Conservation (phyloP, 192 early-diverging fungal genomes). For the Podila epigama region DNA sequence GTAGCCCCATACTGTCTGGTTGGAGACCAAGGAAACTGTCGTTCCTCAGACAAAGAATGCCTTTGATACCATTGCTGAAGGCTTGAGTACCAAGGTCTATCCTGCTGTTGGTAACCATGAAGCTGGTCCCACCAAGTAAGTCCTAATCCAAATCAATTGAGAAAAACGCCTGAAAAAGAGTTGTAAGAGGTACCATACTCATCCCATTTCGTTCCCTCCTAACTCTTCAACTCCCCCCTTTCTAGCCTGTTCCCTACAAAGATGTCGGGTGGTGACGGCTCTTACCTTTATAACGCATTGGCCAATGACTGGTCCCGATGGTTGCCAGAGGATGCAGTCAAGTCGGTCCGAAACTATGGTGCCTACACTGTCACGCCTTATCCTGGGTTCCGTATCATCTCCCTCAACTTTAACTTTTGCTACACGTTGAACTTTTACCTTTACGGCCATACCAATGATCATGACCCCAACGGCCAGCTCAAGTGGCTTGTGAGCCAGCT, state of each 20-base stretch:
- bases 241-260: constrained; percentile 15
- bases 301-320: constrained; percentile 53
- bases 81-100: constrained; percentile 16
- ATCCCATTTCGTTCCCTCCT: too few species aligned
- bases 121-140: constrained; percentile 54
- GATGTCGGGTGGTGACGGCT: constrained; percentile 20
- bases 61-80: neutral
- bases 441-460: constrained; percentile 37
- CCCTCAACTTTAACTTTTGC: constrained; percentile 66
- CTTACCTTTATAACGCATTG: constrained; percentile 55
- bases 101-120: constrained; percentile 63
- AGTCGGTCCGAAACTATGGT: constrained; percentile 43
- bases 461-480: constrained; percentile 56
- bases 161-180: too few species aligned
- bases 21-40: constrained; percentile 5
- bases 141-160: too few species aligned
- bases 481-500: constrained; percentile 55
- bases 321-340: constrained; percentile 31
- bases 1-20: constrained; percentile 26
- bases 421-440: constrained; percentile 62
- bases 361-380: constrained; percentile 50
- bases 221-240: neutral
- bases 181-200: too few species aligned
- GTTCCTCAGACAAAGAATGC: neutral
- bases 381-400: constrained; percentile 53